Percentiles rank a stretch among this genome's conserved stretches.
Conservation (phyloP, 1,284 basidiomycete species). For the Ceratobasidium sp. region DNA sequence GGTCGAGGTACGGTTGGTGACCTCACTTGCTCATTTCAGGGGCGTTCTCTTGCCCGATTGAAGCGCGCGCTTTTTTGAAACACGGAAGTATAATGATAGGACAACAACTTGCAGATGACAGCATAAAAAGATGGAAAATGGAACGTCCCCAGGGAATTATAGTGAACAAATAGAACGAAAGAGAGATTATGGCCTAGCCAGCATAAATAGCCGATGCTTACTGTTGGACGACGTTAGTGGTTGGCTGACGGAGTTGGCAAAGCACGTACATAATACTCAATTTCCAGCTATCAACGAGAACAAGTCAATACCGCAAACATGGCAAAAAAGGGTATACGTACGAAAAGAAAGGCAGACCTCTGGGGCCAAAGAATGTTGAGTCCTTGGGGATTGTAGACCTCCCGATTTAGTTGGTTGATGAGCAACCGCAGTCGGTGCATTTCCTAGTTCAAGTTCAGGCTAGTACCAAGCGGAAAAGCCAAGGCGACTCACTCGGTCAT, state of each 20-base stretch:
- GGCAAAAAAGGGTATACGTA: constrained; percentile 61
- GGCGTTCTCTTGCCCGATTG: background rate
- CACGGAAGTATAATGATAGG: constrained; percentile 20
- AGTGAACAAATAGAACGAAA: constrained; percentile 34
- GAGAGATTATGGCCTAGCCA: constrained; percentile 23
- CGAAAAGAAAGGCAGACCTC: constrained; percentile 85
- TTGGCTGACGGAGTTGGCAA: background rate
- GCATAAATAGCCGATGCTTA: constrained; percentile 38
- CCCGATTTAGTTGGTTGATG: constrained; percentile 74
- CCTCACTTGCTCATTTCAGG: constrained; percentile 42
- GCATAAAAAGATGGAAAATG: background rate
- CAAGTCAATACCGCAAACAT: background rate
- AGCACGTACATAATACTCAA: constrained; percentile 55
- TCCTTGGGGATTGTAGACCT: constrained; percentile 81
- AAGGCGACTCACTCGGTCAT: constrained; percentile 70
- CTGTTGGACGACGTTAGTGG: constrained; percentile 9
- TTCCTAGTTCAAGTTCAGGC: constrained; percentile 64
- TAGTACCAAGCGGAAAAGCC: background rate
- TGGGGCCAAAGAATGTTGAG: constrained; percentile 85
- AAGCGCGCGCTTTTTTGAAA: constrained; percentile 32
- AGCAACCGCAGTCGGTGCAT: constrained; percentile 74
- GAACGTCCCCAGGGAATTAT: background rate
- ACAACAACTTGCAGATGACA: constrained; percentile 25
- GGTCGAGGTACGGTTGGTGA: background rate
- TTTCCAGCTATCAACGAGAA: constrained; percentile 52